Evolutionary conservation across 2,329 filamentous ascomycete species (phyloP), one percentile per base, ranked within the genome.

Genomic region (Domatiomyces globalis): DNA sequence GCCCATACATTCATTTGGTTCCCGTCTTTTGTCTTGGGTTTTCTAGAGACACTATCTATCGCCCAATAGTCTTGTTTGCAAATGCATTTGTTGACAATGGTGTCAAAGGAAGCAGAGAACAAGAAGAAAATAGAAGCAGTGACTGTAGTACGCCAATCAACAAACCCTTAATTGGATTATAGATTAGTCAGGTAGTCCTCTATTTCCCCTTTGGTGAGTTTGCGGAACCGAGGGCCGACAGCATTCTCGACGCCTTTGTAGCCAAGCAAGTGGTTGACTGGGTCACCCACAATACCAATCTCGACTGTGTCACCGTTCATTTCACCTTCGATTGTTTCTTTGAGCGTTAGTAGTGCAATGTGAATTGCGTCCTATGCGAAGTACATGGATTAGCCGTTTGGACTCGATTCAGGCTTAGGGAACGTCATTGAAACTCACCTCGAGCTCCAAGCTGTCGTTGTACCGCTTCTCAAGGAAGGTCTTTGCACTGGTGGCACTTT

Each of bases 381-480:
- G 33, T 2, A 39, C 10, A 39, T 1, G 15, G 33, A 39, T 39
- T 39, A 39, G 33, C 33, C 10, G 5, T 15, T 15, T 39, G 33
- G 2, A 39, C 10, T 5, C 2, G 12, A 39, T 39, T 15, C 10
- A 19, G 7, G 27, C 36, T 9, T 20, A 18, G 18, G 36, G 17
- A 36, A n/a, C n/a, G 3, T 3, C 36, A 3, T 9, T 15, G 17
- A 12, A 15, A n/a, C 54, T 52, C 46, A 58, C 56, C 72, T 98
- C 92, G 57, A 98, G 75, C 77, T 98, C 92, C 65, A 98, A 73
- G 43, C 89, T 89, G 67, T 98, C 92, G 4, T 89, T 95, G 73
- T 96, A 98, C 71, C 92, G 79, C 83, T 98, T 98, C 78, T 98
- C 92, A 67, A 98, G 72, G 74, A 98, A 98, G 0, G 92, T 98